Evolutionary conservation across 768 basidiomycete genomes (phyloP), one percentile per base, ranked within the genome.

Genomic region (Hericium alpestre): DNA sequence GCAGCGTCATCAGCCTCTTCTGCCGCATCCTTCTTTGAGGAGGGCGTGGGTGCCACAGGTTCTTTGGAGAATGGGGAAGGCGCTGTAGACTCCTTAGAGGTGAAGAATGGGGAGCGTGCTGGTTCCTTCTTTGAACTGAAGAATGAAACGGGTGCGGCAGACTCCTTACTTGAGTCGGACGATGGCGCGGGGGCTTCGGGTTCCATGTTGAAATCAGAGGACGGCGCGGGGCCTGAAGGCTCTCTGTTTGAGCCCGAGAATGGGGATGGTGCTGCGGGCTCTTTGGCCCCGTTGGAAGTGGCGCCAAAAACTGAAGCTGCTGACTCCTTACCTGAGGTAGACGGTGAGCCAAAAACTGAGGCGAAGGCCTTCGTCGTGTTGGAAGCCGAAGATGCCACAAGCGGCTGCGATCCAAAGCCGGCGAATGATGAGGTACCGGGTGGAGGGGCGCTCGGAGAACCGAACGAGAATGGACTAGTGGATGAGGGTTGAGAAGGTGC

Each of bases 401-500:
- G 59, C 32, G 62, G 55, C 4, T 25, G 23, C 4, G 55, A 53
- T 53, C 18, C 18, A 39, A 39, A 39, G 41, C 9, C 23, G 1
- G 46, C 18, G 48, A 56, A 56, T 20, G 47, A 39, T n/a, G 55
- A 56, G 15, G 46, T 46, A 6, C 39, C 15, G 22, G 38, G 12
- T 38, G 70, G 58, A 6, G 78, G 81, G 59, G 84, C 83, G 4
- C 81, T 83, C 15, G 67, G 58, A 63, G 85, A 85, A 1, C 73
- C 74, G 63, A 61, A 22, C 20, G 43, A 51, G 58, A 38, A 22
- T 47, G 13, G 38, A 23, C 46, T 23, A 40, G 16, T 13, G 50
- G 25, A 15, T 20, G 18, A 18, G 16, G 16, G 15, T 51, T 20
- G 23, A 20, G 37, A 41, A n/a, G 3, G 18, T 50, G 51, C 13